Percentiles rank a stretch among this genome's conserved stretches.
These are phyloP conservation scores for Penicillium vulpinum DNA, from an alignment of 2,329 filamentous ascomycete genomes.

Conservation along the genomic window DNA sequence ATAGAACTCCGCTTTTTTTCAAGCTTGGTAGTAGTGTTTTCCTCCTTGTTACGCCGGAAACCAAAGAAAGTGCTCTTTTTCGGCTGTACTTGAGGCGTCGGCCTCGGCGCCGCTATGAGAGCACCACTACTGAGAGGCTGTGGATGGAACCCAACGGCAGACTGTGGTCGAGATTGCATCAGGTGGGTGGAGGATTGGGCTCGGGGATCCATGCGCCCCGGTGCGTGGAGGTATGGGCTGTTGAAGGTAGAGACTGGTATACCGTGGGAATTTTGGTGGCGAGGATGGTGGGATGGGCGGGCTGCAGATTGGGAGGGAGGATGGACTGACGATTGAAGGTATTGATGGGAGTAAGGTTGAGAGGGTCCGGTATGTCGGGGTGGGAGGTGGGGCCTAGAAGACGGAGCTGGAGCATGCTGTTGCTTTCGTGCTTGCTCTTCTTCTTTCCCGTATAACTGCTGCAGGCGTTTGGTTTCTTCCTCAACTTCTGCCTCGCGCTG, in stretches of 20 bases:
- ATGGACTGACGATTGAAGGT: constrained; percentile 26
- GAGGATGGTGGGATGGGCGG: constrained; percentile 17
- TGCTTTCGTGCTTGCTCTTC: constrained; percentile 35
- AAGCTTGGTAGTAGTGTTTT: constrained; percentile 35
- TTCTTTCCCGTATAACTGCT: constrained; percentile 55
- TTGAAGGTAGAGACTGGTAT: constrained; percentile 15
- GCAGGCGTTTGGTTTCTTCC: constrained; percentile 73
- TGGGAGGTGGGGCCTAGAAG: constrained; percentile 20
- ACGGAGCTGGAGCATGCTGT: constrained; percentile 7
- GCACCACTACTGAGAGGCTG: constrained; percentile 17
- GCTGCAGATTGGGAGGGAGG: constrained; percentile 9
- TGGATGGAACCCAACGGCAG: constrained; percentile 17
- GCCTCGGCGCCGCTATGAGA: constrained; percentile 4
- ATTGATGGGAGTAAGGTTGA: constrained; percentile 17
- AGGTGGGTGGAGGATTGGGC: constrained; percentile 24
- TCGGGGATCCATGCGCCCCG: constrained; percentile 16
- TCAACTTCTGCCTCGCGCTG: constrained; percentile 59
- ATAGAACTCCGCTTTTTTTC: constrained; percentile 50
- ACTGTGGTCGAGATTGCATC: constrained; percentile 17
- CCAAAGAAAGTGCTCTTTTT: constrained; percentile 50
- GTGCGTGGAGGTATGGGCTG: constrained; percentile 21
- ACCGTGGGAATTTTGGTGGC: constrained; percentile 14
- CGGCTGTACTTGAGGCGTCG: constrained; percentile 30
- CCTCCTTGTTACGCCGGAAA: constrained; percentile 39
- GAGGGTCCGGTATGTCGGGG: constrained; percentile 19